phyloP scores from a whole-genome alignment of 352 stramenopile genomes.

The Phytophthora pseudosyringae region DNA sequence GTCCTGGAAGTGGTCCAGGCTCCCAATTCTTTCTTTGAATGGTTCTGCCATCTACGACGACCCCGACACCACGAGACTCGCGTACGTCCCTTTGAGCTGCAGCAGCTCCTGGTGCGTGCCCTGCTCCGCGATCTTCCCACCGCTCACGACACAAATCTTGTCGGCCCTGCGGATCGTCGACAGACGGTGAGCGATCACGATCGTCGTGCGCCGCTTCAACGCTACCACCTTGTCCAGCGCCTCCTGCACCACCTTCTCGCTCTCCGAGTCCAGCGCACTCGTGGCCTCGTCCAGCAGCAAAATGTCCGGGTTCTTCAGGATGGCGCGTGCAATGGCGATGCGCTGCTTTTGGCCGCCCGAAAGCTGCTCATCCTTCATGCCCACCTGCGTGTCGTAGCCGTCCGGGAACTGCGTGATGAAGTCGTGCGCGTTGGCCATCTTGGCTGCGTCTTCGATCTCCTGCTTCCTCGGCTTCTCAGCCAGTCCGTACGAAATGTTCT shows the following conservation, averaged over 20 bases:
- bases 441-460: slow-evolving; percentile 85
- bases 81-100: slow-evolving; percentile 16
- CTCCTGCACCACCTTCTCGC: slow-evolving; percentile 4
- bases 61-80: slow-evolving; percentile 7
- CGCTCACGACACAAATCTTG: slow-evolving; percentile 24
- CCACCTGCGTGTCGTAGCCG: slow-evolving; percentile 4
- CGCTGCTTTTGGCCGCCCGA: not conserved
- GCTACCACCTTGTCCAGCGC: slow-evolving; percentile 5
- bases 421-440: slow-evolving; percentile 74
- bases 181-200: slow-evolving; percentile 89
- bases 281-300: not conserved
- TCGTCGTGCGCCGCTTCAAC: slow-evolving; percentile 45
- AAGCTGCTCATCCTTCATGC: not conserved
- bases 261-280: not conserved
- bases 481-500: slow-evolving; percentile 57
- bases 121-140: slow-evolving; percentile 26
- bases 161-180: slow-evolving; percentile 26
- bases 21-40: no score
- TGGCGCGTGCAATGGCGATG: no score
- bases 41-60: not conserved
- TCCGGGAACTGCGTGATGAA: slow-evolving; percentile 5
- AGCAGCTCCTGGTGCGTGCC: slow-evolving; percentile 26
- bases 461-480: slow-evolving; percentile 40
- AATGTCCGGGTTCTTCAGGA: no score
- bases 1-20: no score